These are phyloP conservation scores for Mycena chlorophos DNA, from an alignment of 768 basidiomycete genomes.

Conservation along the genomic window DNA sequence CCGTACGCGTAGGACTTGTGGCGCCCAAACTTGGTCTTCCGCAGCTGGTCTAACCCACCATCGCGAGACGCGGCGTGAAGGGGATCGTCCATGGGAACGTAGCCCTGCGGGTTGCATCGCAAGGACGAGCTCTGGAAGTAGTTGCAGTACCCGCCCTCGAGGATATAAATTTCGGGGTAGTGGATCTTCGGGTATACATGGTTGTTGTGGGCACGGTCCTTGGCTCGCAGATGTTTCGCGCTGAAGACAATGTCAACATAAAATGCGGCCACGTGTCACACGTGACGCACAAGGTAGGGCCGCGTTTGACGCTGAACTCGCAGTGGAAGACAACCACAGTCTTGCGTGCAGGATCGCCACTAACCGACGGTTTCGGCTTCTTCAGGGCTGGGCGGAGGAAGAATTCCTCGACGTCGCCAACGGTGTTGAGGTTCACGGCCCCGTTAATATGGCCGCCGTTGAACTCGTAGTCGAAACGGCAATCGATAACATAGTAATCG, in stretches of 20 bases:
- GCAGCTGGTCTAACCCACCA: constrained; percentile 89
- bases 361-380: constrained; percentile 67
- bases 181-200: constrained; percentile 88
- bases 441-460: constrained; percentile 90
- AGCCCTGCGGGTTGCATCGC: constrained; percentile 79
- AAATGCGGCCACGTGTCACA: not conserved
- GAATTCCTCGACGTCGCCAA: constrained; percentile 74
- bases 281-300: constrained; percentile 84
- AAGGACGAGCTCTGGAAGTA: constrained; percentile 71
- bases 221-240: constrained; percentile 90
- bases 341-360: constrained; percentile 73
- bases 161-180: constrained; percentile 95
- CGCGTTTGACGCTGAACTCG: constrained; percentile 94
- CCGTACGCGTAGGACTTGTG: constrained; percentile 93
- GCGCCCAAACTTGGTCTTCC: constrained; percentile 82
- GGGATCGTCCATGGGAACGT: constrained; percentile 96
- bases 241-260: constrained; percentile 38
- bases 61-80: constrained; percentile 74
- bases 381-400: constrained; percentile 59
- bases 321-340: constrained; percentile 95
- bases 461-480: constrained; percentile 97
- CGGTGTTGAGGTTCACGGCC: constrained; percentile 89
- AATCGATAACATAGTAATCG: constrained; percentile 85
- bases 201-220: constrained; percentile 86
- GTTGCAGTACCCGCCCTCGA: constrained; percentile 93